phyloP scores from a whole-genome alignment of 2,329 filamentous ascomycete genomes.

The Lasiodiplodia hormozganensis region DNA sequence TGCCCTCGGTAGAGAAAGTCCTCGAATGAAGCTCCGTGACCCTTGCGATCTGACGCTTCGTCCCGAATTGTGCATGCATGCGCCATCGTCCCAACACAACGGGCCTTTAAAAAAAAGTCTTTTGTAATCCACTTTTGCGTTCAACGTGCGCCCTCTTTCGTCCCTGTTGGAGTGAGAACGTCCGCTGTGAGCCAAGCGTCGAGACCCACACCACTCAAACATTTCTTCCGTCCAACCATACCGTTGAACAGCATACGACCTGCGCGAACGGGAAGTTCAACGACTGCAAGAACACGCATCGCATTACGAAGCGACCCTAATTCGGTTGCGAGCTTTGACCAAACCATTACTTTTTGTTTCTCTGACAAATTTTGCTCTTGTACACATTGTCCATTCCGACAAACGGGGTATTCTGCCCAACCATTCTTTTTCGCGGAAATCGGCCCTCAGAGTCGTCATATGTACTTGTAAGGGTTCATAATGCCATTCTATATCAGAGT shows the following conservation, averaged over 20 bases:
- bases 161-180: background rate
- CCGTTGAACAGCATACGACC: background rate
- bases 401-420: background rate
- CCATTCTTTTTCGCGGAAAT: background rate
- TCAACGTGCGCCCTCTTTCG: background rate
- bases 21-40: background rate
- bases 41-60: constrained; percentile 5
- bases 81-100: background rate
- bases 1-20: constrained; percentile 7
- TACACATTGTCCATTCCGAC: background rate
- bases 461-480: constrained; percentile 99
- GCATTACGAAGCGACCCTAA: background rate
- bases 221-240: constrained; percentile 20
- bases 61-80: constrained; percentile 15
- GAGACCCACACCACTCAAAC: background rate
- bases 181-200: background rate
- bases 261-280: background rate
- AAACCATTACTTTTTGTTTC: background rate
- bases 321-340: background rate
- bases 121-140: constrained; percentile 1
- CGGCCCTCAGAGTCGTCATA: constrained; percentile 51
- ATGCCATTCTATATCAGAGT: constrained; percentile 77
- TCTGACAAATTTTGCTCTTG: background rate
- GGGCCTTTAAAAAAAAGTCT: background rate
- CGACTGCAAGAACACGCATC: background rate